Evolutionary conservation across 257 asterid species (phyloP).

Genomic region (Ophiorrhiza pumila): DNA sequence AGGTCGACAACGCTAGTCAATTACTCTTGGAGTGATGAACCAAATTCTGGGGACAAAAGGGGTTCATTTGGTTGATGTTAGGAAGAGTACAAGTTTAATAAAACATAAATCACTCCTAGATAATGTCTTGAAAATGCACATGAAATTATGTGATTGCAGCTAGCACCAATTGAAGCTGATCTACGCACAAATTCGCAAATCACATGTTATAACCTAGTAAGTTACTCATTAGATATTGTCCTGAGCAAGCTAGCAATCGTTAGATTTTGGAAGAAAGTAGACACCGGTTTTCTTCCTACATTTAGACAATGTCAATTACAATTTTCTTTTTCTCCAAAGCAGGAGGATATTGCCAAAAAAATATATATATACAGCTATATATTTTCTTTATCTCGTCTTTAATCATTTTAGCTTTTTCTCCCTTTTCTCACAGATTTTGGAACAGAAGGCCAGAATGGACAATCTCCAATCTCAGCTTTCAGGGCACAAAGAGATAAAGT

Average conservation of each 20-base stretch:
- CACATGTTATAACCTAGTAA: neutral
- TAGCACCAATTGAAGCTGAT: neutral
- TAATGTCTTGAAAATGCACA: neutral
- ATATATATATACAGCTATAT: neutral
- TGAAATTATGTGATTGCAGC: neutral
- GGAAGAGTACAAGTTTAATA: neutral
- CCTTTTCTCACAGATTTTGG: neutral
- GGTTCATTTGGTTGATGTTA: neutral
- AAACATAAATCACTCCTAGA: neutral
- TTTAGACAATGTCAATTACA: neutral
- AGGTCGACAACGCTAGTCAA: neutral
- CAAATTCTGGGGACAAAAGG: neutral
- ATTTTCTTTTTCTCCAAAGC: neutral
- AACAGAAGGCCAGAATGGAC: neutral
- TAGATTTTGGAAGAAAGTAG: neutral
- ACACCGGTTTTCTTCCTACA: neutral
- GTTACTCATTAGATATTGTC: neutral
- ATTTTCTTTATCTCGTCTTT: neutral
- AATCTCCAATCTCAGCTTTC: neutral
- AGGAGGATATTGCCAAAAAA: too few relatives aligned
- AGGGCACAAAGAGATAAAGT: neutral
- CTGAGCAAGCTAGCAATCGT: neutral
- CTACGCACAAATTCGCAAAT: neutral
- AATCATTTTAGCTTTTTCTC: neutral
- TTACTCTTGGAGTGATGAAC: neutral